Base-by-base conservation (phyloP, 2,329 filamentous ascomycete genomes). In the Arthrobotrys sphaeroides region DNA sequence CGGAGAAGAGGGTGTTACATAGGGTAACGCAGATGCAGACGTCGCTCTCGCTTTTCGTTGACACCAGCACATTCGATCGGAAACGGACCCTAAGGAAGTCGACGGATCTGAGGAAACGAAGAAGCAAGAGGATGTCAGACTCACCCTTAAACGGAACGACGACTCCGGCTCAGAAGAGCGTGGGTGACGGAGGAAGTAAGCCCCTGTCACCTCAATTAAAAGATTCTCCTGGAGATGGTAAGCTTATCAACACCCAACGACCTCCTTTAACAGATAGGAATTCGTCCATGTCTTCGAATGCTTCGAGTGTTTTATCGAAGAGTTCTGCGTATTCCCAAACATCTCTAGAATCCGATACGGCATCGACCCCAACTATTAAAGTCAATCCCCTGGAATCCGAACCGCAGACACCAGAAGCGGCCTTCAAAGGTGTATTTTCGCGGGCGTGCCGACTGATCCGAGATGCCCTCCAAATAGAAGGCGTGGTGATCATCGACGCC, bases 401-500 rank as follows among this genome's bases (percentile, higher is more conserved):
- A 43, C 36, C 70, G 28, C 33, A 65, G n/a, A 78, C 77, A 13
- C 57, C 78, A 36, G 77, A 78, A 55, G 72, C 75, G 20, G 69
- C 74, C 28, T 78, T 79, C 51, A 72, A 78, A 10, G 69, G 77
- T 4, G 78, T 78, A 13, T 80, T 80, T 64, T 76, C 77, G 5
- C 78, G 78, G 26, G 78, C 79, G 26, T 77, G 78, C 9, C 62
- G 60, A 36, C 60, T 79, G 42, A 79, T 80, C 26, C 77, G 74
- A 31, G 77, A 77, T 13, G 75, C 78, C 0, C 77, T 80, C 26
- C 76, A 78, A 36, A 78, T 77, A 12, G 77, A 80, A 22, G 78
- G 78, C 6, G 79, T 79, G 5, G 75, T 79, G 26, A 79, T 80
- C 49, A 65, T 79, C 9, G 79, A 80, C 31, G 70, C 62, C 5